Base-by-base conservation (phyloP, 768 basidiomycete species). In the Lyophyllum atratum region DNA sequence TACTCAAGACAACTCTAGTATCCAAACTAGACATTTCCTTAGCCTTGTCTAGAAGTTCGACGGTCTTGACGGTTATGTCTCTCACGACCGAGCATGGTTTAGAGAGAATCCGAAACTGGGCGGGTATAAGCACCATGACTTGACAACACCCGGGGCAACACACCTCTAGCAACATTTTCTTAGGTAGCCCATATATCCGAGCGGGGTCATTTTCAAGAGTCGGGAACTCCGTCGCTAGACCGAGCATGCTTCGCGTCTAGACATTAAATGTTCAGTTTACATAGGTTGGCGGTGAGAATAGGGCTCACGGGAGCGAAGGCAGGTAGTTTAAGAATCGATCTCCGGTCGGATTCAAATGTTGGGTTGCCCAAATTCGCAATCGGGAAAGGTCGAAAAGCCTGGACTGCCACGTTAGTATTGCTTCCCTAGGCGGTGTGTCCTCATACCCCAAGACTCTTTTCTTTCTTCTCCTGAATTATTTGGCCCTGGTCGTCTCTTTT, bases 11-110 rank as follows among this genome's bases (percentile, higher is more conserved):
- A 40, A 85, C 66, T 37, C 90, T 72, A 12, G 79, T 80, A 14
- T 81, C 70, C 25, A 67, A 55, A 66, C 87, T 91, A 0, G 85
- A 74, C 14, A 68, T 64, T 9, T 70, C 63, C n/a, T 68, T 74
- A 1, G 85, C 85, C 4, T 66, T 60, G 28, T 87, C 77, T n/a
- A 95, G 69, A 54, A 69, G 70, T 10, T 85, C 74, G 3, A 81
- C 66, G 2, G 84, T 66, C 5, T 81, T 78, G 11, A 91, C 66
- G 0, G 93, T 94, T 28, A 82, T 73, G 43, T 84, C 75, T 40
- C 93, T 82, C 6, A 93, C 76, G 4, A 95, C 85, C 0, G 90
- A 86, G 45, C 81, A 87, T 0, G 92, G 89, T 52, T 78, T 77
- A 1, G 86, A 83, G 8, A 95, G 79, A 43, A 95, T 72, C 21